These are phyloP conservation scores for Penicillium fuscoglaucum DNA, from an alignment of 2,329 filamentous ascomycete genomes.

Conservation along the genomic window DNA sequence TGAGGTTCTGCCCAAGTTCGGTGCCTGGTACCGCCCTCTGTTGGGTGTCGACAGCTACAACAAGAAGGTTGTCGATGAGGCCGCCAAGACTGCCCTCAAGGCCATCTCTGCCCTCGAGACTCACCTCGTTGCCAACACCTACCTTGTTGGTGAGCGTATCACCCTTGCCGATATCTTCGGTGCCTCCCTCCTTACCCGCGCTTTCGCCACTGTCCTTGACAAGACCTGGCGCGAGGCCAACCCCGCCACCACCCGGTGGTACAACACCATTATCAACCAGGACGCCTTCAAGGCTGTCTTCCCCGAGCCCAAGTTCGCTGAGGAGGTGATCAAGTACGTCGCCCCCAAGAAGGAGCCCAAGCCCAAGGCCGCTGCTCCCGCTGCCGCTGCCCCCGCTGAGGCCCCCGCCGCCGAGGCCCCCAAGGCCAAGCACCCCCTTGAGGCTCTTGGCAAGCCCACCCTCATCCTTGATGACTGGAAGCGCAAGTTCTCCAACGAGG, in stretches of 20 bases:
- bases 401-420: constrained; percentile 62
- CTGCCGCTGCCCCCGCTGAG: constrained; percentile 53
- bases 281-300: constrained; percentile 81
- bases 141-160: constrained; percentile 95
- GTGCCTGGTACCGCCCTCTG: constrained; percentile 83
- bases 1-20: constrained; percentile 74
- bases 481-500: constrained; percentile 96
- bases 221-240: constrained; percentile 80
- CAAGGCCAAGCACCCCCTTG: constrained; percentile 96
- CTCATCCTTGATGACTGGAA: constrained; percentile 96
- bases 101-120: constrained; percentile 74
- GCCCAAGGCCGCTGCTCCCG: constrained; percentile 61
- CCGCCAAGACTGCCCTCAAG: constrained; percentile 67
- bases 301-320: constrained; percentile 73
- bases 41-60: constrained; percentile 83
- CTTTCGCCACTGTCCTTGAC: constrained; percentile 93
- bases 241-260: constrained; percentile 92
- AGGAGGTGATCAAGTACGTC: constrained; percentile 72
- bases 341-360: constrained; percentile 70
- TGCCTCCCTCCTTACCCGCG: constrained; percentile 74
- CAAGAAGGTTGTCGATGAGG: constrained; percentile 93
- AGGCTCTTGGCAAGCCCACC: constrained; percentile 74
- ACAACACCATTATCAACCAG: constrained; percentile 89
- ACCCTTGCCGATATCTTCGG: constrained; percentile 93
- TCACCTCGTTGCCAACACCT: constrained; percentile 90